A percentile compares a stretch with the other conserved stretches of the same genome.
phyloP scores from a whole-genome alignment of 306 rosid species.

The Lablab purpureus region DNA sequence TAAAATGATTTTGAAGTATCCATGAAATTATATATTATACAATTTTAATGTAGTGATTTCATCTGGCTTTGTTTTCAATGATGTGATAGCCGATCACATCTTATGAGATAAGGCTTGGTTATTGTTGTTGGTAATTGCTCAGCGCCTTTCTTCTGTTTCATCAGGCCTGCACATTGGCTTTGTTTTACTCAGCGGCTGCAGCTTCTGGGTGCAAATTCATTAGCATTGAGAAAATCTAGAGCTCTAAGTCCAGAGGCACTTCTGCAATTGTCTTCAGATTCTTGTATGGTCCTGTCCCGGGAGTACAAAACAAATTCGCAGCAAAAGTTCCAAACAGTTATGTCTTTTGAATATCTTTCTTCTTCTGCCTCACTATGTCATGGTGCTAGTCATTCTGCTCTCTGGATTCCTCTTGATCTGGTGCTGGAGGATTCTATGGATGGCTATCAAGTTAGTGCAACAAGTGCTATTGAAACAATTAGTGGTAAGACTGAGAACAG shows the following conservation, averaged over 20 bases:
- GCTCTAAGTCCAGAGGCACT: constrained; percentile 66
- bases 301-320: constrained; percentile 74
- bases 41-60: constrained; percentile 8
- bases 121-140: constrained; percentile 32
- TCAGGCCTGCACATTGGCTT: constrained; percentile 86
- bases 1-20: constrained; percentile 33
- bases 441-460: constrained; percentile 91
- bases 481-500: constrained; percentile 59
- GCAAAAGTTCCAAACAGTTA: constrained; percentile 70
- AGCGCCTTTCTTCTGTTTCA: constrained; percentile 41
- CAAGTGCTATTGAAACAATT: constrained; percentile 85
- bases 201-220: constrained; percentile 73
- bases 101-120: constrained; percentile 11
- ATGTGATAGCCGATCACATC: constrained; percentile 10
- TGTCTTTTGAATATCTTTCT: constrained; percentile 82
- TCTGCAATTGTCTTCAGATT: constrained; percentile 66
- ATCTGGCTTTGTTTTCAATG: constrained; percentile 16
- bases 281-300: constrained; percentile 57
- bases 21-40: constrained; percentile 3
- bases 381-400: constrained; percentile 79
- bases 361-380: constrained; percentile 79
- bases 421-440: constrained; percentile 97
- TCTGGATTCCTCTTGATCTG: constrained; percentile 98
- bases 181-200: constrained; percentile 68
- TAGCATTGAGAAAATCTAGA: constrained; percentile 77